These are phyloP conservation scores for Alternaria sp. DNA, from an alignment of 2,329 filamentous ascomycete genomes.

Conservation along the genomic window DNA sequence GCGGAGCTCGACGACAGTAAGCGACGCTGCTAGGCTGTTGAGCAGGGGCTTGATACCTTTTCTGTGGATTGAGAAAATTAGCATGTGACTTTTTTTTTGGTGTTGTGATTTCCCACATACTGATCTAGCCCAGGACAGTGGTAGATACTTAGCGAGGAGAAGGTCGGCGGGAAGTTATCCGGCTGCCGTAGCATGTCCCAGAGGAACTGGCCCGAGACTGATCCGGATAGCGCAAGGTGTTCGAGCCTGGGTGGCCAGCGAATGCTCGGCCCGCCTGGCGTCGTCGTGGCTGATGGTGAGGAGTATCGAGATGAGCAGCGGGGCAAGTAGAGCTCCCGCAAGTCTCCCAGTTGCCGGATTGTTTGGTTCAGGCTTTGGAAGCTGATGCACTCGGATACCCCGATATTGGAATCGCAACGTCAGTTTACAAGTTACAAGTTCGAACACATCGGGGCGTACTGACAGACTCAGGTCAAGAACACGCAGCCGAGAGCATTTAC, in stretches of 20 bases:
- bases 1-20: slow-evolving; percentile 52
- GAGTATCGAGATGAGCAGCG: slow-evolving; percentile 48
- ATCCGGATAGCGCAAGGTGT: slow-evolving; percentile 56
- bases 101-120: background rate
- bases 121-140: slow-evolving; percentile 55
- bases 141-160: slow-evolving; percentile 48
- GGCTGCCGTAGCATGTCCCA: slow-evolving; percentile 48
- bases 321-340: slow-evolving; percentile 59
- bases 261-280: slow-evolving; percentile 32
- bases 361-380: slow-evolving; percentile 61
- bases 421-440: background rate
- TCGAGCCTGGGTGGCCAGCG: slow-evolving; percentile 57
- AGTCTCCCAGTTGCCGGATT: slow-evolving; percentile 56
- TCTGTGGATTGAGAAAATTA: background rate
- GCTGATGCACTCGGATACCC: slow-evolving; percentile 60
- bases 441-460: slow-evolving; percentile 2
- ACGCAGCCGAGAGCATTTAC: slow-evolving; percentile 62
- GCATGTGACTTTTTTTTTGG: background rate
- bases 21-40: slow-evolving; percentile 36
- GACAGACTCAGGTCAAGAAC: slow-evolving; percentile 61
- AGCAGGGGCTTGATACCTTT: slow-evolving; percentile 52
- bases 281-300: slow-evolving; percentile 26
- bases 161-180: slow-evolving; percentile 41
- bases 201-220: slow-evolving; percentile 55
- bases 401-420: slow-evolving; percentile 1